Evolutionary conservation across 2,329 filamentous ascomycete genomes (phyloP), one percentile per base, ranked within the genome.

Genomic region (Fusarium kyushuense): DNA sequence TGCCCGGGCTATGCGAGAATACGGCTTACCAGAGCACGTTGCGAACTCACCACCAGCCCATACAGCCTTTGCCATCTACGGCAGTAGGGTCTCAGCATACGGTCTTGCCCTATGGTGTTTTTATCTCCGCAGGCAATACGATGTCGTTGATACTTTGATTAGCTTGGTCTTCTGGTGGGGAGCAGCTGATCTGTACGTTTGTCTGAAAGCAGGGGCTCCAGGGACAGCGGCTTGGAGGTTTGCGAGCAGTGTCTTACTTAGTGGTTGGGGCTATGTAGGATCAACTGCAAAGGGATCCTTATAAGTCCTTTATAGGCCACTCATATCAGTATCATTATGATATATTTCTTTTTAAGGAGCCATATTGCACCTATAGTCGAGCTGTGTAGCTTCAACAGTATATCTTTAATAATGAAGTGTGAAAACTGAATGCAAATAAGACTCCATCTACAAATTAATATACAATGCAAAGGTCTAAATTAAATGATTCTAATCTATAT

Each of bases 21-120:
- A 76, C 59, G 77, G 77, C 13, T 66, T 80, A 2, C 77, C 78
- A 2, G 61, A 69, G 7, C 76, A 72, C 13, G 73, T 79, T 45
- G 72, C 70, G 55, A 49, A 29, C 6, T 79, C 77, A 16, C 69
- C 71, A 51, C 62, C 71, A 55, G 78, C 76, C 8, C 75, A 78
- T 7, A 43, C 70, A 4, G 62, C 73, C 32, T 79, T 79, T 70
- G 69, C 72, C 8, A 60, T 71, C 14, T 72, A 74, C 11, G 71
- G 73, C 3, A 63, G 65, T 17, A 63, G 73, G 19, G 68, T 67
- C 17, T 55, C 69, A 12, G 47, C 64, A 2, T 54, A 72, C 19
- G 73, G 73, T 1, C 19, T 72, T 21, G 67, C 60, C 17, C 67
- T 75, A 14, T 75, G 63, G 57, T 47, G 42, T 1, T 74, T 72